Conservation (phyloP, 768 basidiomycete species). For the Naganishia onofrii region DNA sequence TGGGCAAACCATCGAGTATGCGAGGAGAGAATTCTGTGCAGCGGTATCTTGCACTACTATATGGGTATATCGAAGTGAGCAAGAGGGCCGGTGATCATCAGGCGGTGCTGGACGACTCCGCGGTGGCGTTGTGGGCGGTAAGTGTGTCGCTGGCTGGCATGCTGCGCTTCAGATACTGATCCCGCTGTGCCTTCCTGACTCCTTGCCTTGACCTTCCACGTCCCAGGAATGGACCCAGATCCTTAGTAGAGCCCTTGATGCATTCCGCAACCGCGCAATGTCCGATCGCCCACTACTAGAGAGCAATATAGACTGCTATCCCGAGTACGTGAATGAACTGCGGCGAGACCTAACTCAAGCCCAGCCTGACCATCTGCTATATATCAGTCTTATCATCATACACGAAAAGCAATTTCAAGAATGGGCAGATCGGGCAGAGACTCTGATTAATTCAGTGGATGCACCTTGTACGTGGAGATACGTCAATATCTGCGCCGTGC, state of each 20-base stretch:
- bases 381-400: conserved; percentile 25
- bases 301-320: conserved; percentile 10
- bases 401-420: conserved; percentile 35
- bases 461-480: not conserved
- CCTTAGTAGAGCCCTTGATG: conserved; percentile 34
- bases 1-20: conserved; percentile 37
- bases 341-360: too few relatives aligned
- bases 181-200: too few relatives aligned
- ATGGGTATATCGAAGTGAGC: conserved; percentile 13
- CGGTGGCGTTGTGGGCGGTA: conserved; percentile 34
- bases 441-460: conserved; percentile 12
- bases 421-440: conserved; percentile 31
- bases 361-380: not conserved
- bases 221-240: conserved; percentile 44
- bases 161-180: not conserved
- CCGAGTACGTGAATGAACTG: conserved; percentile 25
- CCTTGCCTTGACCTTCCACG: not conserved
- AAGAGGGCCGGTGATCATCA: conserved; percentile 7
- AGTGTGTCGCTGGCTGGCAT: not conserved
- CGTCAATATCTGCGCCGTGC: not conserved
- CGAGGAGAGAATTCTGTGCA: conserved; percentile 33
- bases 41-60: conserved; percentile 32
- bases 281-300: conserved; percentile 3
- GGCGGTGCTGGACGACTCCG: conserved; percentile 30
- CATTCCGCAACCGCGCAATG: conserved; percentile 28